phyloP scores from a whole-genome alignment of 164 flowering plant genomes.

The Malania oleifera region DNA sequence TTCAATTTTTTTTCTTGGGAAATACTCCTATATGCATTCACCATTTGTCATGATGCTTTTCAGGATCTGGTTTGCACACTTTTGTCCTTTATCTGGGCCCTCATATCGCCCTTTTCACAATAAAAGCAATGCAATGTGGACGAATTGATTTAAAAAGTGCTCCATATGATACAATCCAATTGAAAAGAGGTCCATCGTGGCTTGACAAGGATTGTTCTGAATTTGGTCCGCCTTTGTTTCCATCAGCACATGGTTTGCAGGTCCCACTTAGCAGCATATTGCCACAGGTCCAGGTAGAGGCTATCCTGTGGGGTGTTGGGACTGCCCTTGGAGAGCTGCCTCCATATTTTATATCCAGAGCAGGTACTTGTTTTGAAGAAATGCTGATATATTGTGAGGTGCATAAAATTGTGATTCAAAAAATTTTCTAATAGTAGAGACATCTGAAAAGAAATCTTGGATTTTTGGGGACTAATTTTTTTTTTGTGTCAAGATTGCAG shows the following conservation, averaged over 20 bases:
- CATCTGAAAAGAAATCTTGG: no score
- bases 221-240: conserved; percentile 71
- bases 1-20: no score
- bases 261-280: conserved; percentile 82
- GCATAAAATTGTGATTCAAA: no score
- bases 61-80: conserved; percentile 95
- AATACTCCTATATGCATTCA: no score
- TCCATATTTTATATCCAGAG: conserved; percentile 94
- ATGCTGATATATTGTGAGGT: no score
- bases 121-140: conserved; percentile 86
- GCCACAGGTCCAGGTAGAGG: conserved; percentile 86
- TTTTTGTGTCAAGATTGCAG: no score
- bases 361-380: no score
- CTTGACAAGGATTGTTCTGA: conserved; percentile 78
- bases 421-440: no score
- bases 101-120: conserved; percentile 82
- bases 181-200: conserved; percentile 84
- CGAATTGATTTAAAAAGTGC: conserved; percentile 84
- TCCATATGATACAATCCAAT: conserved; percentile 87
- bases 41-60: no score
- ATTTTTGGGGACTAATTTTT: no score
- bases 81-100: conserved; percentile 93
- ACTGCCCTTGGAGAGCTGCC: conserved; percentile 99
- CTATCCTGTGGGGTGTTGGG: conserved; percentile 91
- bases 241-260: conserved; percentile 35